Conservation (phyloP, 306 rosid species). For the Castanopsis chinensis region DNA sequence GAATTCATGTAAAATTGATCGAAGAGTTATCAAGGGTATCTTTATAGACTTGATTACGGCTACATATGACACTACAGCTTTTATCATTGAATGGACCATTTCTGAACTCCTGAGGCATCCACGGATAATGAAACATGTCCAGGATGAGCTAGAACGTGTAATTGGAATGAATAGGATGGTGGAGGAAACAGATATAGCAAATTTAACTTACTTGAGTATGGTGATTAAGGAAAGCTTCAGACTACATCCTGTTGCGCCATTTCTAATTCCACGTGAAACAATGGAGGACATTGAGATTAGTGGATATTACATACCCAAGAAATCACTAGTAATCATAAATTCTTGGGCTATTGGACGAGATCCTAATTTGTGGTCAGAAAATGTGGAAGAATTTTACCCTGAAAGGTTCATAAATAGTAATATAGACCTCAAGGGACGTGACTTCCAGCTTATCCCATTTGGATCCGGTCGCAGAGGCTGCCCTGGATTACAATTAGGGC, state of each 20-base stretch:
- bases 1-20: slow-evolving; percentile 15
- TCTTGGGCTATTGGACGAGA: slow-evolving; percentile 43
- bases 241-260: slow-evolving; percentile 35
- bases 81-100: slow-evolving; percentile 28
- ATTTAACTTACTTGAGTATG: slow-evolving; percentile 30
- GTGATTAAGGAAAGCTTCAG: slow-evolving; percentile 45
- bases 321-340: slow-evolving; percentile 32
- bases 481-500: slow-evolving; percentile 44
- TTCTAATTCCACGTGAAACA: slow-evolving; percentile 31
- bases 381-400: slow-evolving; percentile 39
- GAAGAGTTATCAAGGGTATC: slow-evolving; percentile 38
- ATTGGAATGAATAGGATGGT: slow-evolving; percentile 33
- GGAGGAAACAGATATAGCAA: slow-evolving; percentile 34
- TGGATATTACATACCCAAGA: slow-evolving; percentile 36
- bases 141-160: slow-evolving; percentile 32
- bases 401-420: slow-evolving; percentile 32
- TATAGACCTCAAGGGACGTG: slow-evolving; percentile 26
- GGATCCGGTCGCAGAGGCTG: slow-evolving; percentile 46
- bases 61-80: slow-evolving; percentile 13
- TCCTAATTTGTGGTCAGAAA: slow-evolving; percentile 33
- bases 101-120: slow-evolving; percentile 45
- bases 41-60: slow-evolving; percentile 27
- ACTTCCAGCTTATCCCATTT: slow-evolving; percentile 45
- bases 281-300: slow-evolving; percentile 23
- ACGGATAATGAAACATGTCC: slow-evolving; percentile 36